These are phyloP conservation scores for Candida suzukii DNA, from an alignment of 805 yeast species.

Conservation along the genomic window DNA sequence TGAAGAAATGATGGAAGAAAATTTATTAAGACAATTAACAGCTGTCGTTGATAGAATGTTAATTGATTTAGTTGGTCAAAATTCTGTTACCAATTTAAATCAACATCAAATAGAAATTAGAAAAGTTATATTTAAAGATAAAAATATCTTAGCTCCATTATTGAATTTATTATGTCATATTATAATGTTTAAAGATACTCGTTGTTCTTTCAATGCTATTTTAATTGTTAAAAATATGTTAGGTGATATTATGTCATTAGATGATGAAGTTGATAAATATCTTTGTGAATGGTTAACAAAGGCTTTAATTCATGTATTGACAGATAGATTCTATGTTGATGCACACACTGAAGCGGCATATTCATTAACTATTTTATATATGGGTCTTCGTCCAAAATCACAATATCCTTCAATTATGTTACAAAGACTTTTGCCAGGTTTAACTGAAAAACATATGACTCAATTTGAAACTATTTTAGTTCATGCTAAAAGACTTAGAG, in stretches of 20 bases:
- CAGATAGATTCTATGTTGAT: conserved; percentile 74
- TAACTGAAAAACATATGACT: conserved; percentile 48
- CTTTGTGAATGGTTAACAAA: conserved; percentile 61
- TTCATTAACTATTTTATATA: conserved; percentile 72
- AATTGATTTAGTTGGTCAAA: conserved; percentile 84
- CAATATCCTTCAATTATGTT: conserved; percentile 60
- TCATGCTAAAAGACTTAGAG: conserved; percentile 62
- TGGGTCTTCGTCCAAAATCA: conserved; percentile 63
- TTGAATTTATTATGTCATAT: conserved; percentile 68
- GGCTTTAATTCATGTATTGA: conserved; percentile 57
- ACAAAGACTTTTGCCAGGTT: conserved; percentile 45
- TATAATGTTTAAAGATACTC: conserved; percentile 77
- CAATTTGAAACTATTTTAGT: conserved; percentile 59
- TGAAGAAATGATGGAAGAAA: conserved; percentile 99
- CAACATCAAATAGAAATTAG: conserved; percentile 63
- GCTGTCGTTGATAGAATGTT: conserved; percentile 83
- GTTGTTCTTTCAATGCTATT: conserved; percentile 88
- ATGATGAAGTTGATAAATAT: conserved; percentile 69
- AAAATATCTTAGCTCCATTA: conserved; percentile 69
- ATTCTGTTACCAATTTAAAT: conserved; percentile 37
- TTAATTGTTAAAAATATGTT: conserved; percentile 70
- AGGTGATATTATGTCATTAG: conserved; percentile 58
- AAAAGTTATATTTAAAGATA: conserved; percentile 55
- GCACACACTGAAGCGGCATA: conserved; percentile 91
- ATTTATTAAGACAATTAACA: conserved; percentile 84